A percentile compares a stretch with the other conserved stretches of the same genome.
These are phyloP conservation scores for Fonsecaea pugnacius DNA, from an alignment of 2,329 filamentous ascomycete species.

Conservation along the genomic window DNA sequence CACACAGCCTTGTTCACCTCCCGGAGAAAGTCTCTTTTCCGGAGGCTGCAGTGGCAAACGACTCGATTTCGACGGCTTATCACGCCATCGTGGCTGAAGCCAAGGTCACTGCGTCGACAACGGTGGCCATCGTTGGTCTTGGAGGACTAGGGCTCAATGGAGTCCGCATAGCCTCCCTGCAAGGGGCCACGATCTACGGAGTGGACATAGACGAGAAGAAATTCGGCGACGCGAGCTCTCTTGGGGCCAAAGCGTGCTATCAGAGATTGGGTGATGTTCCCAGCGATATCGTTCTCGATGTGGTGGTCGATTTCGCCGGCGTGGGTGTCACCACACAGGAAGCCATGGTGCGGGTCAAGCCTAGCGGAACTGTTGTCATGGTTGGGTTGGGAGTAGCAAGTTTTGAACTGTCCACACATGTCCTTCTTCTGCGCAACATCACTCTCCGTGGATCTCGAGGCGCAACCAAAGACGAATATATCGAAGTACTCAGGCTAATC, in stretches of 20 bases:
- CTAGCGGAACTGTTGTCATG: constrained; percentile 3
- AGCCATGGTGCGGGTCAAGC: constrained; percentile 4
- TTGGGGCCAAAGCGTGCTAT: constrained; percentile 6
- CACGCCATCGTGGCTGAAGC: constrained; percentile 5
- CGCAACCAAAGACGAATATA: background rate
- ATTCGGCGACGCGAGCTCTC: background rate
- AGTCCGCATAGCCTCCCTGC: background rate
- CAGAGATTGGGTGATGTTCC: background rate
- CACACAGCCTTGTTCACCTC: constrained; percentile 6
- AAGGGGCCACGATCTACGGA: constrained; percentile 6
- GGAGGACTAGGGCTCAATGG: constrained; percentile 3
- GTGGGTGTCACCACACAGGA: background rate
- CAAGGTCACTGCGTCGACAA: constrained; percentile 1
- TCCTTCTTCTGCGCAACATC: too few relatives aligned
- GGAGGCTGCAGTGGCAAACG: background rate
- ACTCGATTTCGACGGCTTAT: constrained; percentile 12
- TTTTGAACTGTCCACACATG: too few relatives aligned
- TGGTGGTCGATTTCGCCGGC: constrained; percentile 12
- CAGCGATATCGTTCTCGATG: constrained; percentile 8
- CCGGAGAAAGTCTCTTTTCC: background rate
- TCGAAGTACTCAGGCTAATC: background rate
- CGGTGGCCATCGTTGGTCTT: constrained; percentile 4
- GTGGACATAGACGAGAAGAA: constrained; percentile 8
- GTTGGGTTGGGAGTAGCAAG: constrained; percentile 3
- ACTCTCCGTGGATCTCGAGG: background rate